These are phyloP conservation scores for Coniochaeta sp. DNA, from an alignment of 2,329 filamentous ascomycete species.

Conservation along the genomic window DNA sequence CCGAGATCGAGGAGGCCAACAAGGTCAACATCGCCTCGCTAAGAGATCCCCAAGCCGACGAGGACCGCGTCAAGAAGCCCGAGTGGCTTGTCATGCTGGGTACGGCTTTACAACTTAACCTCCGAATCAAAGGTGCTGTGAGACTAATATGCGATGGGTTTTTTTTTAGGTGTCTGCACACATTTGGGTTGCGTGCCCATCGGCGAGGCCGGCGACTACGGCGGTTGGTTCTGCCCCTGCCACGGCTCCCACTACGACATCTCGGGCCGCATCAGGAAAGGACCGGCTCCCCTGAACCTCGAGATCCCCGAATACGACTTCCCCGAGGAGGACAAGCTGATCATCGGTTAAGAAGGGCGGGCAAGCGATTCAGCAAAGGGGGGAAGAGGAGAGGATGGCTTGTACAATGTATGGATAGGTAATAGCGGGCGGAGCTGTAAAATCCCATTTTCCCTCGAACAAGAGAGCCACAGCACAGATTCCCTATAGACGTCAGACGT, in stretches of 20 bases:
- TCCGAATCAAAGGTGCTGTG: neutral
- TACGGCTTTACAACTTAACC: conserved; percentile 29
- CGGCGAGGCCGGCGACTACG: conserved; percentile 94
- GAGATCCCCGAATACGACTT: conserved; percentile 92
- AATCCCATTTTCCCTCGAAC: conserved; percentile 3
- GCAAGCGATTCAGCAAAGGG: neutral
- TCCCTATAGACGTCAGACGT: conserved; percentile 7
- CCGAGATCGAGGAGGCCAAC: conserved; percentile 94
- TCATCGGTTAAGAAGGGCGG: conserved; percentile 72
- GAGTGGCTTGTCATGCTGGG: conserved; percentile 99
- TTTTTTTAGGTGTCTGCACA: conserved; percentile 91
- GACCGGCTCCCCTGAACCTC: conserved; percentile 93
- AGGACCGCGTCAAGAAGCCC: conserved; percentile 92
- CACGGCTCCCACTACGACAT: conserved; percentile 99
- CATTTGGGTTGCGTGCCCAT: conserved; percentile 99
- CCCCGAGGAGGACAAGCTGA: conserved; percentile 76
- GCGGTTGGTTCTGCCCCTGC: conserved; percentile 99
- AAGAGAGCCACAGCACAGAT: neutral
- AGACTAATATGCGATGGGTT: conserved; percentile 15
- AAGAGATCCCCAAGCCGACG: conserved; percentile 85
- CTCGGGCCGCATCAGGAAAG: conserved; percentile 95
- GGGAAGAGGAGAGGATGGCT: no score
- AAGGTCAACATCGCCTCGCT: conserved; percentile 73
- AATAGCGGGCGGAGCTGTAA: neutral
- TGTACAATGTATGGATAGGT: conserved; percentile 8